Evolutionary conservation across 2,329 filamentous ascomycete genomes (phyloP).

Genomic region (Fusarium annulatum): DNA sequence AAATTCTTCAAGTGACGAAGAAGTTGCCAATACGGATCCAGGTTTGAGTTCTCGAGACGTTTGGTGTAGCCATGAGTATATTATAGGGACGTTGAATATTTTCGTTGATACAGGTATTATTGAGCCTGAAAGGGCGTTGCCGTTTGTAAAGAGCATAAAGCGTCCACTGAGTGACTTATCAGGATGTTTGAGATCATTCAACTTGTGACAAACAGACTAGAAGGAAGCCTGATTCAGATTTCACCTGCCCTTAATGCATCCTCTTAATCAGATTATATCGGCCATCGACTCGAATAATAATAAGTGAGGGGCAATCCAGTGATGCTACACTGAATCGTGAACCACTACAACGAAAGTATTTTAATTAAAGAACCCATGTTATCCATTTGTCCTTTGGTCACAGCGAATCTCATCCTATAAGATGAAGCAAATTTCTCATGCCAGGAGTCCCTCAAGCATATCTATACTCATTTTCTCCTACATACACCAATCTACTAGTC

Average conservation of each 20-base stretch:
- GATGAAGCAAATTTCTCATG: not conserved
- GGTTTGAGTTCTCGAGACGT: not conserved
- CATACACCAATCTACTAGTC: not conserved
- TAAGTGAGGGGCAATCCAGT: too few relatives aligned
- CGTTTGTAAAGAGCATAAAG: not conserved
- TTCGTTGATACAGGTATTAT: not conserved
- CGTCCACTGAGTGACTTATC: too few relatives aligned
- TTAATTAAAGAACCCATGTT: not conserved
- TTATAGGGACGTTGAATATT: not conserved
- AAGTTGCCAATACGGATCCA: not conserved
- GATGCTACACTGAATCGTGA: not conserved
- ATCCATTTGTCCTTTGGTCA: not conserved
- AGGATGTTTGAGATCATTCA: too few relatives aligned
- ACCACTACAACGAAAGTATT: too few relatives aligned
- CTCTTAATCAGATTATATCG: not conserved
- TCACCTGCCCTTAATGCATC: not conserved
- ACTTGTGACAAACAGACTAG: not conserved
- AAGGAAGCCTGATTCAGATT: not conserved
- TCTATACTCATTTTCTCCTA: not conserved
- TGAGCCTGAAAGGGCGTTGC: not conserved
- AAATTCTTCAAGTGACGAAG: not conserved
- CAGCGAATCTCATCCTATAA: not conserved
- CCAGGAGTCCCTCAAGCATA: not conserved
- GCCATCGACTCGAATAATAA: not conserved
- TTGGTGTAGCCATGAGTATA: not conserved